Evolutionary conservation across 1,284 basidiomycete genomes (phyloP).

Genomic region (Apiotrichum mycotoxinovorans): DNA sequence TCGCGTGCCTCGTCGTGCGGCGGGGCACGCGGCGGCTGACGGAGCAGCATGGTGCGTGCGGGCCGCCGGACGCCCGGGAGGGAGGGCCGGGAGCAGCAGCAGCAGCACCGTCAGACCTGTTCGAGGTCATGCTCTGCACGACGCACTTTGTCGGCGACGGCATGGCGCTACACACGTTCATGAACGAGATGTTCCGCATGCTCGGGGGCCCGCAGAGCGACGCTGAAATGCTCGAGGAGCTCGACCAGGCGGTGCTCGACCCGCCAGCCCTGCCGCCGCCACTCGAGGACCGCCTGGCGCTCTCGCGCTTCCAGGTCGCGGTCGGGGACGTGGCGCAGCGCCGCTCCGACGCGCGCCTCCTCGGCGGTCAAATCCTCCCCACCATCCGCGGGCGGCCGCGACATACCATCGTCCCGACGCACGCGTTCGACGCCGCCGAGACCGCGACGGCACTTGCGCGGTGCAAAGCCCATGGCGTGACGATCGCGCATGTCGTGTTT

Average conservation of each 20-base stretch:
- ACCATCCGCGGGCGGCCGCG: conserved; percentile 12
- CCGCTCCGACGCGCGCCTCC: conserved; percentile 1
- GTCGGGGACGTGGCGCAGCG: conserved; percentile 36
- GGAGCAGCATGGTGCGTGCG: not conserved
- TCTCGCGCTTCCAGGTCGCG: not conserved
- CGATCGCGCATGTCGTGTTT: conserved; percentile 69
- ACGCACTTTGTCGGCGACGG: conserved; percentile 73
- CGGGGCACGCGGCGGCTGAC: conserved; percentile 35
- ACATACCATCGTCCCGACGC: conserved; percentile 30
- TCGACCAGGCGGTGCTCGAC: conserved; percentile 2
- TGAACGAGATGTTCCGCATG: conserved; percentile 66
- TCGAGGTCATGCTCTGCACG: conserved; percentile 61
- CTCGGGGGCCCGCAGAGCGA: conserved; percentile 38
- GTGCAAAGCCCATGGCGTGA: conserved; percentile 62
- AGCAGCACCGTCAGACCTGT: not conserved
- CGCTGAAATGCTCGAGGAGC: conserved; percentile 22
- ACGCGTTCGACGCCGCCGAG: conserved; percentile 17
- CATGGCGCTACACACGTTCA: conserved; percentile 69
- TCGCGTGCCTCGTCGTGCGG: conserved; percentile 62
- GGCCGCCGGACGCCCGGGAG: not conserved
- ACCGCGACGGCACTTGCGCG: conserved; percentile 50
- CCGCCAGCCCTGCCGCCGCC: conserved; percentile 11
- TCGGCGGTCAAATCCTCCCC: conserved; percentile 30
- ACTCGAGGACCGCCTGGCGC: conserved; percentile 24
- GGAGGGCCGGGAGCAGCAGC: not conserved